Conservation (phyloP, 1,284 basidiomycete species). For the Ganoderma leucocontextum region DNA sequence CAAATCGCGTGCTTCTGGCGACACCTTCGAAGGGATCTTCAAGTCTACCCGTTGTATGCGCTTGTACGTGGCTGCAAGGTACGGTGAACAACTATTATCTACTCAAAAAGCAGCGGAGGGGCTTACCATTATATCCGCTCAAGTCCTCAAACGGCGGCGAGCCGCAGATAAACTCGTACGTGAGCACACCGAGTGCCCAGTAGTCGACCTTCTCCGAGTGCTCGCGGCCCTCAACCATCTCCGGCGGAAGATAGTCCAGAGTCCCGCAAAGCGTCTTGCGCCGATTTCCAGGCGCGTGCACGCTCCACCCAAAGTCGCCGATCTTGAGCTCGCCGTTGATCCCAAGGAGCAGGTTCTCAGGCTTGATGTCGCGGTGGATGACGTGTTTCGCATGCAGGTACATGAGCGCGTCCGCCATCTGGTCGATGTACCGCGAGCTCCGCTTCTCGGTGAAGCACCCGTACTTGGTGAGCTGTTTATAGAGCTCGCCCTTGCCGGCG, state of each 20-base stretch:
- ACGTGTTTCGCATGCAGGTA: slow-evolving; percentile 98
- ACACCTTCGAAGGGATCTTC: slow-evolving; percentile 73
- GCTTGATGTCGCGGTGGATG: slow-evolving; percentile 99
- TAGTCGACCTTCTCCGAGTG: slow-evolving; percentile 93
- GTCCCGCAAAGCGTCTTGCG: slow-evolving; percentile 94
- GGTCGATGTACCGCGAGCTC: slow-evolving; percentile 91
- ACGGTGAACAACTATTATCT: slow-evolving; percentile 6
- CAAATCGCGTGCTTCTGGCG: slow-evolving; percentile 72
- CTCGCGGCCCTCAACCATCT: slow-evolving; percentile 94
- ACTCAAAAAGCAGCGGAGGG: background rate
- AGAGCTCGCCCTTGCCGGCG: slow-evolving; percentile 94
- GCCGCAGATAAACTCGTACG: slow-evolving; percentile 95
- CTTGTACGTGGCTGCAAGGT: slow-evolving; percentile 82
- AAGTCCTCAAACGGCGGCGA: slow-evolving; percentile 95
- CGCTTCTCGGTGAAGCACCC: slow-evolving; percentile 90
- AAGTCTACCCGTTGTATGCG: slow-evolving; percentile 88
- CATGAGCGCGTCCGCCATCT: slow-evolving; percentile 96
- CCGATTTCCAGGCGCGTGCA: slow-evolving; percentile 94
- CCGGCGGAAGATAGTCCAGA: slow-evolving; percentile 96
- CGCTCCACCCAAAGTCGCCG: slow-evolving; percentile 99
- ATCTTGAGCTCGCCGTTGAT: slow-evolving; percentile 98
- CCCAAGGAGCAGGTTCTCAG: slow-evolving; percentile 95
- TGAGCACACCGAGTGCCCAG: slow-evolving; percentile 97
- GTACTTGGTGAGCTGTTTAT: slow-evolving; percentile 91
- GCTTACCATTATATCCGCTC: slow-evolving; percentile 75